Conservation (phyloP, 23 red algal genomes). For the Gracilaria gracilis region DNA sequence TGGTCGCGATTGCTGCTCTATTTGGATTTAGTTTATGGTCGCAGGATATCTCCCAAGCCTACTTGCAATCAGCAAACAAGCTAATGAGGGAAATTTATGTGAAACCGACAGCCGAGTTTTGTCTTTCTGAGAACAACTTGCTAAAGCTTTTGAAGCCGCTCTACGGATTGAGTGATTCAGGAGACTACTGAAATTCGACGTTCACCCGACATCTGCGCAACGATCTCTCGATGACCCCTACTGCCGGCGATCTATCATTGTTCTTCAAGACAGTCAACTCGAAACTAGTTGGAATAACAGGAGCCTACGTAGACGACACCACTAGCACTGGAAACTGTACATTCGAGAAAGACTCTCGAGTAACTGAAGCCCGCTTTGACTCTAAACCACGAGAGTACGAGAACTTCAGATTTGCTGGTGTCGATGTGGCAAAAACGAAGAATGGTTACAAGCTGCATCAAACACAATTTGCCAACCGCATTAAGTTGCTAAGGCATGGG, state of each 20-base stretch:
- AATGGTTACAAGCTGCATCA: neutral
- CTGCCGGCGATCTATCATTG: neutral
- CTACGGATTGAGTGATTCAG: constrained; percentile 15
- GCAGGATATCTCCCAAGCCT: constrained; percentile 9
- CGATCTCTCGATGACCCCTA: constrained; percentile 11
- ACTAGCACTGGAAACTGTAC: neutral
- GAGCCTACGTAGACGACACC: constrained; percentile 15
- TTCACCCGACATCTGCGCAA: constrained; percentile 11
- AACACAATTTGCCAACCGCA: neutral
- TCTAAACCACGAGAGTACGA: constrained; percentile 16
- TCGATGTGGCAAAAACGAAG: neutral
- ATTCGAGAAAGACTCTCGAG: neutral
- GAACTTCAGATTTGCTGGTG: constrained; percentile 11
- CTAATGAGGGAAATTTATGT: constrained; percentile 12
- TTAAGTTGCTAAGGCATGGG: neutral
- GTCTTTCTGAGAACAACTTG: neutral
- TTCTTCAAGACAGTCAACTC: constrained; percentile 3
- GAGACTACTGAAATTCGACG: neutral
- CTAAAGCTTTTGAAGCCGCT: constrained; percentile 1
- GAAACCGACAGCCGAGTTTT: neutral
- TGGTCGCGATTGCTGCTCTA: neutral
- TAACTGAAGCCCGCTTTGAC: neutral
- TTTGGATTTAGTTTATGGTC: constrained; percentile 28
- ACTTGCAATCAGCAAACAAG: constrained; percentile 17
- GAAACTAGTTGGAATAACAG: neutral